phyloP scores from a whole-genome alignment of 176 grass and related monocot species.

The Thalia dealbata region DNA sequence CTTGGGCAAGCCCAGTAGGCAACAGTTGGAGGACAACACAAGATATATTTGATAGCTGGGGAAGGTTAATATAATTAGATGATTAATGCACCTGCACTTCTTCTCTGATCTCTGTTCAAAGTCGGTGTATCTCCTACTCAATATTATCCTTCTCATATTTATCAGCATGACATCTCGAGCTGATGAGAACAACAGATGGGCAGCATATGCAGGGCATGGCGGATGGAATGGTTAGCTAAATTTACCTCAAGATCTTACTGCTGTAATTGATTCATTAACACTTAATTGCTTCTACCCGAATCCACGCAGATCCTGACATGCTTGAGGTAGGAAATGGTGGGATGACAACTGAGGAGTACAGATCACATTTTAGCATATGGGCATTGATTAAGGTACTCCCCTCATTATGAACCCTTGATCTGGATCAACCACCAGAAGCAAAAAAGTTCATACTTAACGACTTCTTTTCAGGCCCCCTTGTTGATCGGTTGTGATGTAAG shows the following conservation, averaged over 20 bases:
- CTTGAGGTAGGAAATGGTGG: constrained; percentile 13
- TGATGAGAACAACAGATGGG: constrained; percentile 90
- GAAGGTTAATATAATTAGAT: constrained; percentile 27
- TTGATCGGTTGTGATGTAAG: constrained; percentile 11
- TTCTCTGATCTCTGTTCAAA: background rate
- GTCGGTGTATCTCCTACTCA: background rate
- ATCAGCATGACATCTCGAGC: constrained; percentile 29
- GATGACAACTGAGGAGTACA: constrained; percentile 8
- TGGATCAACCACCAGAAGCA: no score
- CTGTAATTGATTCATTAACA: background rate
- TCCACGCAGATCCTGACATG: constrained; percentile 9
- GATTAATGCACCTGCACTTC: background rate
- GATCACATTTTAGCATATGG: constrained; percentile 13
- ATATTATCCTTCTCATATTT: background rate
- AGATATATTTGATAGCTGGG: constrained; percentile 79
- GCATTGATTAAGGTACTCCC: constrained; percentile 5
- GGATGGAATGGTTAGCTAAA: constrained; percentile 27
- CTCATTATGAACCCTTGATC: no score
- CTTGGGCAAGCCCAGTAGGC: constrained; percentile 61
- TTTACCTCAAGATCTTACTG: background rate
- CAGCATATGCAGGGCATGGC: constrained; percentile 70
- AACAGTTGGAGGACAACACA: constrained; percentile 99
- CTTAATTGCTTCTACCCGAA: background rate
- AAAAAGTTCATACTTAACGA: no score
- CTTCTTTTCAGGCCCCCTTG: constrained; percentile 4